Conservation (phyloP, 108 stramenopile genomes). For the Halocafeteria seosinensis region DNA sequence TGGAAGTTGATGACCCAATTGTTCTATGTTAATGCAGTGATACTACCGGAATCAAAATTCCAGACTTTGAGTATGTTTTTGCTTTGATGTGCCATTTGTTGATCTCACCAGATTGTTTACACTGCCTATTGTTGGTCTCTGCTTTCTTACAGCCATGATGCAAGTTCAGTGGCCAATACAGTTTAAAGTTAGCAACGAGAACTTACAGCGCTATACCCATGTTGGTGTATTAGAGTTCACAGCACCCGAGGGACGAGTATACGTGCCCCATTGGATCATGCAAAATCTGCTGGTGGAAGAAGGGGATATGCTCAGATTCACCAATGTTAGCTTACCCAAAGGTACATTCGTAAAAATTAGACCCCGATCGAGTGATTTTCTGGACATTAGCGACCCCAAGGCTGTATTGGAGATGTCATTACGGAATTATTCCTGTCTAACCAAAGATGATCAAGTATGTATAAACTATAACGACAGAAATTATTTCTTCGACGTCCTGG, state of each 20-base stretch:
- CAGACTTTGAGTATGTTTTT: no score
- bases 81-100: no score
- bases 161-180: slow-evolving; percentile 44
- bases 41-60: no score
- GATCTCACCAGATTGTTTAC: no score
- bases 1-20: no score
- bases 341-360: slow-evolving; percentile 90
- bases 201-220: slow-evolving; percentile 58
- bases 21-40: no score
- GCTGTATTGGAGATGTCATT: slow-evolving; percentile 87
- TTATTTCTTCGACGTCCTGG: slow-evolving; percentile 79
- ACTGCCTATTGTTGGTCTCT: no score
- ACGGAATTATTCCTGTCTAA: slow-evolving; percentile 84
- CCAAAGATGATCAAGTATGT: slow-evolving; percentile 84
- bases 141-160: neutral
- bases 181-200: slow-evolving; percentile 13
- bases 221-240: slow-evolving; percentile 95
- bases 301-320: slow-evolving; percentile 68
- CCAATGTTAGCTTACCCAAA: slow-evolving; percentile 76
- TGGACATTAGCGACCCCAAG: slow-evolving; percentile 91
- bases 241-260: slow-evolving; percentile 87
- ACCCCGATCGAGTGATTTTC: slow-evolving; percentile 92
- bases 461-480: slow-evolving; percentile 84
- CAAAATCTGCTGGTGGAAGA: slow-evolving; percentile 73
- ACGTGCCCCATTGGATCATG: slow-evolving; percentile 99